A percentile compares a stretch with the other conserved stretches of the same genome.
Evolutionary conservation across 2,329 filamentous ascomycete genomes (phyloP).

Genomic region (Pezicula radicicola): DNA sequence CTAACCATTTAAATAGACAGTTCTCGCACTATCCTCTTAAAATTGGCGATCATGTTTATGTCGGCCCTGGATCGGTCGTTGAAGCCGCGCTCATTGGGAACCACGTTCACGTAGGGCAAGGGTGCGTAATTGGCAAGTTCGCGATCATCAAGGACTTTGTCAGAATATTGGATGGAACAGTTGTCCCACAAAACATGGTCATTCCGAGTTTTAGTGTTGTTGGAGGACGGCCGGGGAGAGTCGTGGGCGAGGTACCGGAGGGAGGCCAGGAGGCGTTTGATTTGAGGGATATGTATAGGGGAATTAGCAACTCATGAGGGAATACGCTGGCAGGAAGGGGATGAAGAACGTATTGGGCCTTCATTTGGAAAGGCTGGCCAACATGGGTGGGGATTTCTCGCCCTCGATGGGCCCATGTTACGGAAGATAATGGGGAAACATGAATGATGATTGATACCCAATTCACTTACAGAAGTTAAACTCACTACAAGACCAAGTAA

Average conservation of each 20-base stretch:
- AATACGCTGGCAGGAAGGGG: not conserved
- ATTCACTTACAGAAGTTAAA: too few species aligned
- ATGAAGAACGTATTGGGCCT: too few species aligned
- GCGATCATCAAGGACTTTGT: slow-evolving; percentile 93
- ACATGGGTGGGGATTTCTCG: too few species aligned
- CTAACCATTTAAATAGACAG: slow-evolving; percentile 33
- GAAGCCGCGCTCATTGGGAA: slow-evolving; percentile 81
- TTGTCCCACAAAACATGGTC: slow-evolving; percentile 85
- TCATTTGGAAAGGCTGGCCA: too few species aligned
- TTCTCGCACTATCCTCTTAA: slow-evolving; percentile 87
- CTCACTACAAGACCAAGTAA: too few species aligned
- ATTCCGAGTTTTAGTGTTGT: slow-evolving; percentile 91
- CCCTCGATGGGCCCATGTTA: too few species aligned
- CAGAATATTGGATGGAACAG: slow-evolving; percentile 77
- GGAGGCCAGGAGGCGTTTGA: slow-evolving; percentile 65
- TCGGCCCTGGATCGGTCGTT: slow-evolving; percentile 72
- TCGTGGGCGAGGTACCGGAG: slow-evolving; percentile 78
- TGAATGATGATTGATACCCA: too few species aligned
- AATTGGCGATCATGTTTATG: slow-evolving; percentile 91
- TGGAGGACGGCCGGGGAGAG: slow-evolving; percentile 75
- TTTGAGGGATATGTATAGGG: slow-evolving; percentile 61
- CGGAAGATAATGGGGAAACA: too few species aligned
- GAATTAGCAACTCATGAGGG: slow-evolving; percentile 47
- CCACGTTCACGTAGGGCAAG: slow-evolving; percentile 80
- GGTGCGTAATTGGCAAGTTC: slow-evolving; percentile 78